Evolutionary conservation across 768 basidiomycete species (phyloP), one percentile per base, ranked within the genome.

Genomic region (Suillus sp.): DNA sequence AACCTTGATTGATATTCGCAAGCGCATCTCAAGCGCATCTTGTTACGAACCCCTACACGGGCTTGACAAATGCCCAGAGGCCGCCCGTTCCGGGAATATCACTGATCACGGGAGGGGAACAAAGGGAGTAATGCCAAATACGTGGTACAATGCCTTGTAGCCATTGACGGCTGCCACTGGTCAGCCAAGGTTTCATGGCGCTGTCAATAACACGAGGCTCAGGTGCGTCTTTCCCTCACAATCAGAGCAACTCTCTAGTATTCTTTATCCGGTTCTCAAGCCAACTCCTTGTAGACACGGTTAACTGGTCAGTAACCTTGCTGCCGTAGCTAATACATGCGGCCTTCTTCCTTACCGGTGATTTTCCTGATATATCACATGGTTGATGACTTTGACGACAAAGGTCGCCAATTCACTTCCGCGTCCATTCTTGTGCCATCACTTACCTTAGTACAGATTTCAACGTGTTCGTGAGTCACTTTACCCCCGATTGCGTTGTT

Each of bases 181-280:
- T 75, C 75, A 73, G 47, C 61, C 72, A 73, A 74, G 73, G 75
- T 75, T 74, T 74, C 74, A 55, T 74, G 69, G 65, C 66, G 68
- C 67, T 66, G 74, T 69, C 70, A 57, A 40, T 57, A 67, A 74
- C 74, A 75, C 59, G 74, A 69, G 75, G 69, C 55, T 64, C 61
- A 68, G 71, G 74, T 75, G 75, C 66, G 70, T 68, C 38, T 54
- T 71, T 70, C 50, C 63, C 64, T 69, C 64, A 48, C 27, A 51
- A 72, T 69, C 65, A 56, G 61, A 73, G 60, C 66, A 37, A 27
- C 30, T 63, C 27, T 61, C 57, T 10, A 56, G 54, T 63, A 61
- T 70, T 62, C 64, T 60, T 65, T 67, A 75, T 61, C 65, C 53
- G 68, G 68, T 64, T 64, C 65, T 66, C 65, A 32, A 60, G 42